Evolutionary conservation across 2,329 filamentous ascomycete species (phyloP), one percentile per base, ranked within the genome.

Genomic region (Fusarium dimerum): DNA sequence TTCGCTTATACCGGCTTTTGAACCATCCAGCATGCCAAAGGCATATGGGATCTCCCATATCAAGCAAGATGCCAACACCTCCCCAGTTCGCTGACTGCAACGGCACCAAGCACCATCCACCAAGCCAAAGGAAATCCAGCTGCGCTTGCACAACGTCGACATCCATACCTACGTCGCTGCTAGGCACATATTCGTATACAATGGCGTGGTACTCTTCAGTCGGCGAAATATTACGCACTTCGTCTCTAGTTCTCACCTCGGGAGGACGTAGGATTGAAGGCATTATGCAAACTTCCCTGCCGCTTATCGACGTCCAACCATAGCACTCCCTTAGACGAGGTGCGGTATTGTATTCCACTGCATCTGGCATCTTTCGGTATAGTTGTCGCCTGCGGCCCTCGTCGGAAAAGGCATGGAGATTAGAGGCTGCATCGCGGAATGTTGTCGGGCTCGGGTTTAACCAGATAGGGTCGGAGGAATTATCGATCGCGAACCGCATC

Each of bases 311-410:
- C 5, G n/a, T 47, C 45, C 38, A 47, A 15, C 45, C 38, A 41
- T 47, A 20, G 45, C 45, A 47, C 41, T 47, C 18, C 26, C 45
- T 47, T 26, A 47, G 45, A 47, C 10, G 45, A 41, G 45, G 45
- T 15, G 17, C 38, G n/a, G 45, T 34, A 18, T 16, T 40, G 26
- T 41, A 47, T 41, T 47, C 13, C 15, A 47, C 20, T 6, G 45
- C 45, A 16, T 29, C 45, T 3, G 20, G 45, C 17, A 3, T 47
- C 6, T 47, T 17, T 41, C 38, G 38, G 12, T 17, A 47, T 18
- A 18, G 2, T 17, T 41, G 8, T 32, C 38, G 45, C 26, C 26
- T 32, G 15, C 26, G 20, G 12, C 45, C 45, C 45, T 47, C 45
- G 11, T 47, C 7, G n/a, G 45, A 47, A 32, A 47, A 47, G n/a